Base-by-base conservation (phyloP, 208 protist genomes). In the Trypanosoma platydactyli region DNA sequence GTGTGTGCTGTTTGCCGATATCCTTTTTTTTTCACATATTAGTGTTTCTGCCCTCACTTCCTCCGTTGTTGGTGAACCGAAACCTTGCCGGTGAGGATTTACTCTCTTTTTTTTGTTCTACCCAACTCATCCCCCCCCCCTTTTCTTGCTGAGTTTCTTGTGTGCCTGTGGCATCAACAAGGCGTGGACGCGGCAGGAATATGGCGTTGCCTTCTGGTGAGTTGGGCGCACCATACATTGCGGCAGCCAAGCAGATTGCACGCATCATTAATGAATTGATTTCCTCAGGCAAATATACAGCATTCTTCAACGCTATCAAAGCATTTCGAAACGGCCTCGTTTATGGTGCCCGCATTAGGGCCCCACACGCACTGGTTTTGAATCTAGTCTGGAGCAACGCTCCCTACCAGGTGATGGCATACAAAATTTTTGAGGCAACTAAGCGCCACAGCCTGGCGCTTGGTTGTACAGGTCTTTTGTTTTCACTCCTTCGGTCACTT, bases 351-450 rank as follows among this genome's bases (percentile, higher is more conserved):
- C 73, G 80, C 16, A 86, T 95, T 22, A 86, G 91, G 15, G 84
- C 83, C n/a, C 88, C 88, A 2, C 91, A 97, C 71, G 85, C 91
- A 5, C 77, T 97, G 33, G 89, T 94, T 69, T 70, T 97, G 44
- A 93, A 89, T 64, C 46, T 95, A 5, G 84, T 97, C 13, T 97
- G 88, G 87, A 87, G 84, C 73, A 77, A 81, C 48, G 79, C 76
- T 0, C 86, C 88, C 6, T 83, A 79, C 64, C 57, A 66, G 58
- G 77, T 79, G 15, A 81, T 91, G 58, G 79, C 79, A 1, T 67
- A 59, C 3, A 86, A 83, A 49, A 83, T 94, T 20, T 83, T 83
- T 46, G 55, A 75, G 25, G 84, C 87, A 12, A 91, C 88, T 5
- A 81, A 76, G 64, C 74, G 68, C 25, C 91, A 97, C 77, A 86